Conservation (phyloP, 2,329 filamentous ascomycete genomes). For the Alternaria conjuncta region DNA sequence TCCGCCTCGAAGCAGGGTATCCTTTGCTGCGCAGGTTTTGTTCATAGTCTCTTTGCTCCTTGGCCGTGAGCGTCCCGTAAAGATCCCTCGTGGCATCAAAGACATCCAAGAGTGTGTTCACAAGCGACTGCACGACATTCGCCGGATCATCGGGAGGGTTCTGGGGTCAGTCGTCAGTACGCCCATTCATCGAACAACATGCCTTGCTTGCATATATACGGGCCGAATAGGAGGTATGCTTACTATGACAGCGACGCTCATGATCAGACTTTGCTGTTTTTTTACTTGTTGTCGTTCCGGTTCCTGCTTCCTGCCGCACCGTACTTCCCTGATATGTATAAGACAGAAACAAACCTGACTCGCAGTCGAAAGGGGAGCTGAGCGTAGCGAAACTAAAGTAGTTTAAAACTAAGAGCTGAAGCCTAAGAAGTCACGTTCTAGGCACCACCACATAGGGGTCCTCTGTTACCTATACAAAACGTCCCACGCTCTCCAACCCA, state of each 20-base stretch:
- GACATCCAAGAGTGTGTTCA: slow-evolving; percentile 42
- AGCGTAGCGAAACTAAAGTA: slow-evolving; percentile 15
- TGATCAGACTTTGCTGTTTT: slow-evolving; percentile 11
- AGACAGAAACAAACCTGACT: slow-evolving; percentile 15
- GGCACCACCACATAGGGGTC: slow-evolving; percentile 11
- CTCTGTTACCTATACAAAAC: slow-evolving; percentile 9
- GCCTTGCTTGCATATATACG: background rate
- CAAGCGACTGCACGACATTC: slow-evolving; percentile 40
- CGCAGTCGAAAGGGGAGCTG: slow-evolving; percentile 25
- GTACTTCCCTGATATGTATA: slow-evolving; percentile 4
- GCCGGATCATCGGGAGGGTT: slow-evolving; percentile 32
- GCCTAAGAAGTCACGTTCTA: slow-evolving; percentile 13
- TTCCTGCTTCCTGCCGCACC: slow-evolving; percentile 4
- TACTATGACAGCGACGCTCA: slow-evolving; percentile 31
- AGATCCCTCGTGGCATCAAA: slow-evolving; percentile 46
- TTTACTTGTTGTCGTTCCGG: slow-evolving; percentile 12
- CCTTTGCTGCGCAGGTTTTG: slow-evolving; percentile 35
- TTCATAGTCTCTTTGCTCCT: slow-evolving; percentile 45
- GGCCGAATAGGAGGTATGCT: slow-evolving; percentile 11
- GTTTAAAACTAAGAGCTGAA: slow-evolving; percentile 2
- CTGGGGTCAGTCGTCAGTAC: slow-evolving; percentile 24
- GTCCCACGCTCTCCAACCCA: slow-evolving; percentile 26
- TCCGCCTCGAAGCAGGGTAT: slow-evolving; percentile 33
- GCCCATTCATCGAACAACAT: background rate
- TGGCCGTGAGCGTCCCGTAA: slow-evolving; percentile 36